Conservation (phyloP, 345 rosid genomes). For the Microthlaspi erraticum region DNA sequence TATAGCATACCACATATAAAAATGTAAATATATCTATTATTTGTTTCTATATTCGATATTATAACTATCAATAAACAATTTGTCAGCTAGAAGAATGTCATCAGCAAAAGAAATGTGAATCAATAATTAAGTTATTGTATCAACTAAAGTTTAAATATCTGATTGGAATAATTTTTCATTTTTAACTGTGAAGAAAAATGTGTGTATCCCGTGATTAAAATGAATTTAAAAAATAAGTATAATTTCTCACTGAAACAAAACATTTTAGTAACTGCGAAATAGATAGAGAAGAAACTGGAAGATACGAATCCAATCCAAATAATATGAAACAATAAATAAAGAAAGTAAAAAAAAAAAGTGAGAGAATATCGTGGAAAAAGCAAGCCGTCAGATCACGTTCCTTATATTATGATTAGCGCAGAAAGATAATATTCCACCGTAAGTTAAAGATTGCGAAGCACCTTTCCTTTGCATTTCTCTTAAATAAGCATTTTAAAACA, state of each 20-base stretch:
- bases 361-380: conserved; percentile 38
- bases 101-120: no score
- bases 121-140: no score
- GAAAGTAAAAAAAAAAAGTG: neutral
- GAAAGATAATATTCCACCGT: conserved; percentile 46
- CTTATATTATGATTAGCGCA: conserved; percentile 48
- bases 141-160: no score
- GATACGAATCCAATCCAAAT: conserved; percentile 45
- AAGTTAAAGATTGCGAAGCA: conserved; percentile 37
- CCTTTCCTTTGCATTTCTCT: conserved; percentile 35
- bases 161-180: no score
- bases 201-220: neutral
- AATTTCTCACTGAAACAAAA: neutral
- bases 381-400: conserved; percentile 46
- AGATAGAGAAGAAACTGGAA: conserved; percentile 28
- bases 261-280: neutral
- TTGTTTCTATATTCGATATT: conserved; percentile 3
- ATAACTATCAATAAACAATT: no score
- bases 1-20: no score
- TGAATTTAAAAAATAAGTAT: neutral
- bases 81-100: no score
- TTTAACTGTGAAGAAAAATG: neutral
- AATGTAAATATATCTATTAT: neutral
- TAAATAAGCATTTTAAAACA: neutral
- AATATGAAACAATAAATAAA: conserved; percentile 24